Evolutionary conservation across 2,329 filamentous ascomycete genomes (phyloP), one percentile per base, ranked within the genome.

Genomic region (Arthroderma uncinatum): DNA sequence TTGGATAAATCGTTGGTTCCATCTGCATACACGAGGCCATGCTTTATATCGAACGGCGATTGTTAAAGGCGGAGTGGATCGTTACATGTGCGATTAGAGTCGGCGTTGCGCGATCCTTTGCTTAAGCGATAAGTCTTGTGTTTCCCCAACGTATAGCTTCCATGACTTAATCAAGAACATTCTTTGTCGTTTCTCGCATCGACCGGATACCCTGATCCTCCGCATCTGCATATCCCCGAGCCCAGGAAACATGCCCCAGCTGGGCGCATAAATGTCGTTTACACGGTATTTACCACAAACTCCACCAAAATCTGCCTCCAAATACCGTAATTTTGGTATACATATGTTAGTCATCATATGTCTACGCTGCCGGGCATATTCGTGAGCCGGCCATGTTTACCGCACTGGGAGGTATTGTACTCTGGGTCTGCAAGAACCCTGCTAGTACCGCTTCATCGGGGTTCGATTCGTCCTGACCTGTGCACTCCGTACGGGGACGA

Each of bases 81-180:
- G 47, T 16, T 19, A 16, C 14, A 42, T 7, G 4, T 30, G 47
- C 14, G 34, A 37, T 33, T 50, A 47, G 25, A 33, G 25, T 30
- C 16, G 47, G 28, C 47, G 47, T 50, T 50, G 42, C 42, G 42
- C 47, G 47, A 50, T n/a, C n/a, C 25, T 47, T 47, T 25, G 40
- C 28, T 33, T 50, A 50, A 34, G 47, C 28, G 47, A 50, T 50
- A 2, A 14, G 28, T 19, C n/a, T 50, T 33, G 47, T 50, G 23
- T 33, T 33, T 33, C 25, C n/a, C n/a, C 7, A 19, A 33, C 25
- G 47, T 33, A 50, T 47, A 25, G 10, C 19, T 21, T 47, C 19
- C 40, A 25, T 28, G 40, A 47, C 23, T 36, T 28, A 25, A 47
- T 47, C 19, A 47, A 47, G 12, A 23, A 47, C 19, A 44, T 47